Evolutionary conservation across 2,329 filamentous ascomycete species (phyloP).

Genomic region (Sclerotinia borealis): DNA sequence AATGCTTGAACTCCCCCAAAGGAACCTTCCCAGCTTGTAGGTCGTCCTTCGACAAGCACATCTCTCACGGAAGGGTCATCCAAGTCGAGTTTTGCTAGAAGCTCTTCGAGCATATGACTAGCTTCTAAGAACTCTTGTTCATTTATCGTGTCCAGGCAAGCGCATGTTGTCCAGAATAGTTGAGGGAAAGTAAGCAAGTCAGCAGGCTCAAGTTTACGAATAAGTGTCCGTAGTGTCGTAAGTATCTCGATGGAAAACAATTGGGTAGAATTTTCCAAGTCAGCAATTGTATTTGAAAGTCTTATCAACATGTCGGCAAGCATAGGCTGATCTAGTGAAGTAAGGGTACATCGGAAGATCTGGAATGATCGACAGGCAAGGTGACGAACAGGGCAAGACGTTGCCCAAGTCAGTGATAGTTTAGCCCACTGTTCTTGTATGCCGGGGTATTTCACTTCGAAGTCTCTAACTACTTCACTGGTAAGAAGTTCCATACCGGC

Average conservation of each 20-base stretch:
- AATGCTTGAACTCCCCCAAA: constrained; percentile 84
- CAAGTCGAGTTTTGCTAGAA: constrained; percentile 79
- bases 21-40: constrained; percentile 77
- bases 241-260: constrained; percentile 98
- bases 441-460: constrained; percentile 75
- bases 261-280: constrained; percentile 89
- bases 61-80: constrained; percentile 61
- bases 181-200: constrained; percentile 88
- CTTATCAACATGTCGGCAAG: constrained; percentile 93
- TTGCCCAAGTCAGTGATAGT: constrained; percentile 89
- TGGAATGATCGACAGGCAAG: constrained; percentile 96
- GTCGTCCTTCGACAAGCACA: constrained; percentile 70
- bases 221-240: constrained; percentile 87
- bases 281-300: constrained; percentile 92
- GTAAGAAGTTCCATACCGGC: constrained; percentile 82
- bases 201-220: constrained; percentile 72
- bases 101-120: constrained; percentile 82
- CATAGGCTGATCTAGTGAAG: constrained; percentile 86
- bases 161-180: constrained; percentile 95
- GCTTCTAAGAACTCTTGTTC: constrained; percentile 92
- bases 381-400: constrained; percentile 90
- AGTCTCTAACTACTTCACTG: constrained; percentile 74
- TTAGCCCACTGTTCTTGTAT: constrained; percentile 90
- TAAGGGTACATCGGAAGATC: constrained; percentile 89
- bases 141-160: constrained; percentile 93